Conservation (phyloP, 352 stramenopile genomes). For the Aphanomyces stellatus region DNA sequence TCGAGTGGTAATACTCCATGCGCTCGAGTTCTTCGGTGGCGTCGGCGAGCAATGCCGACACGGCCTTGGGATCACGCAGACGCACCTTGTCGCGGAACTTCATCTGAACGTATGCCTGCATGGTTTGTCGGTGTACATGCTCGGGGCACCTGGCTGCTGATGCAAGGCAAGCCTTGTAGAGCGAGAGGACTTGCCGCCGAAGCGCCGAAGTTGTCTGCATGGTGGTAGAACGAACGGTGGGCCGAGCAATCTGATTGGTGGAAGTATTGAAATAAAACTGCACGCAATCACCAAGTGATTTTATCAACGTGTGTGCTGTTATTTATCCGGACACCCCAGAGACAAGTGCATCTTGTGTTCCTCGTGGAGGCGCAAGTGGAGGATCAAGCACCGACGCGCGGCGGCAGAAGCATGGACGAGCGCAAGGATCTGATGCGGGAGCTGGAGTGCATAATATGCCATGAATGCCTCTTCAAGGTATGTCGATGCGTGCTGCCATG, state of each 20-base stretch:
- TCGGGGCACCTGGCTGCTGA: constrained; percentile 63
- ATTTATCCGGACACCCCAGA: no score
- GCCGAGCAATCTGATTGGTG: not conserved
- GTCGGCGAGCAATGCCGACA: constrained; percentile 48
- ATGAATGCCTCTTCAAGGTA: constrained; percentile 18
- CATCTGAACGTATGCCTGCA: constrained; percentile 69
- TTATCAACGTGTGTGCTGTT: no score
- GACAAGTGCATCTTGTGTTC: no score
- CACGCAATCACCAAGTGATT: not conserved
- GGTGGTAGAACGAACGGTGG: no score
- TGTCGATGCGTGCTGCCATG: not conserved
- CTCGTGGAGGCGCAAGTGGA: no score
- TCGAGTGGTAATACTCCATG: constrained; percentile 83
- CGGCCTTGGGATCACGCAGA: constrained; percentile 42
- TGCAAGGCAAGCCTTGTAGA: constrained; percentile 69
- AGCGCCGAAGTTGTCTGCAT: no score
- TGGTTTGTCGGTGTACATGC: constrained; percentile 77
- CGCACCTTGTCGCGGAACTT: constrained; percentile 59
- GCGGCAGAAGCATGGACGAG: constrained; percentile 17
- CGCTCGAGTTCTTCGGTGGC: constrained; percentile 64
- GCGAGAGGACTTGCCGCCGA: constrained; percentile 33
- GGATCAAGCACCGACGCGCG: no score
- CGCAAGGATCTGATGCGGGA: constrained; percentile 2
- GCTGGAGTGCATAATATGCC: constrained; percentile 18
- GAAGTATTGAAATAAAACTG: not conserved